phyloP scores from a whole-genome alignment of 75 land plant species.

The Sequoiadendron giganteum region DNA sequence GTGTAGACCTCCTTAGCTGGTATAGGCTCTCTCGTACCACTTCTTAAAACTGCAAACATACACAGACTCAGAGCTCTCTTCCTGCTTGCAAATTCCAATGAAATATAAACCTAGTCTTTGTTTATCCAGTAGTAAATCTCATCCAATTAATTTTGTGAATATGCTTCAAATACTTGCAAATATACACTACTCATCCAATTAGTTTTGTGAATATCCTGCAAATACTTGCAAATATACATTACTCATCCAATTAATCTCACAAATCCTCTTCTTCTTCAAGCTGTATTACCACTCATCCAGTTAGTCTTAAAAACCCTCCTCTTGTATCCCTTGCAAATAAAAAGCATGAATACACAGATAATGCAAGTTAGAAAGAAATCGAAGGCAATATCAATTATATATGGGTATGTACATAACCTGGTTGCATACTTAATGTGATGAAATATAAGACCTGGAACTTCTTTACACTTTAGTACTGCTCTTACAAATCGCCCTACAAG shows the following conservation, averaged over 20 bases:
- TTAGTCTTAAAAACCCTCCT: not conserved
- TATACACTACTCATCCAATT: not conserved
- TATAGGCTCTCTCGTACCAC: conserved; percentile 22
- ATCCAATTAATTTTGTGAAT: not conserved
- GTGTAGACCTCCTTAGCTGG: conserved; percentile 36
- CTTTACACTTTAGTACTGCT: not conserved
- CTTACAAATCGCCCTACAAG: not conserved
- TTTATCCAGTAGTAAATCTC: not conserved
- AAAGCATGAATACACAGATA: not conserved
- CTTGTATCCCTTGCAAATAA: not conserved
- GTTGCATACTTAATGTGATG: not conserved
- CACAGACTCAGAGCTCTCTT: conserved; percentile 6
- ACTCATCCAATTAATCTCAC: not conserved
- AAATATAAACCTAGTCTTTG: not conserved
- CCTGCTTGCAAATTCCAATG: not conserved
- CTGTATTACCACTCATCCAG: not conserved
- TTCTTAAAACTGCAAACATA: conserved; percentile 42
- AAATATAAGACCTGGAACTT: not conserved
- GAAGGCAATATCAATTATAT: not conserved
- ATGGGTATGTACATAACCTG: not conserved
- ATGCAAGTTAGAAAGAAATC: not conserved
- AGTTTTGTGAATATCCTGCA: not conserved
- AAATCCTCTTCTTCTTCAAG: not conserved
- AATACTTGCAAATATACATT: not conserved
- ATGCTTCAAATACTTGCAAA: not conserved